Percentiles rank a stretch among this genome's conserved stretches.
These are phyloP conservation scores for Vigna reflexopilosa DNA, from an alignment of 306 rosid genomes.

Conservation along the genomic window DNA sequence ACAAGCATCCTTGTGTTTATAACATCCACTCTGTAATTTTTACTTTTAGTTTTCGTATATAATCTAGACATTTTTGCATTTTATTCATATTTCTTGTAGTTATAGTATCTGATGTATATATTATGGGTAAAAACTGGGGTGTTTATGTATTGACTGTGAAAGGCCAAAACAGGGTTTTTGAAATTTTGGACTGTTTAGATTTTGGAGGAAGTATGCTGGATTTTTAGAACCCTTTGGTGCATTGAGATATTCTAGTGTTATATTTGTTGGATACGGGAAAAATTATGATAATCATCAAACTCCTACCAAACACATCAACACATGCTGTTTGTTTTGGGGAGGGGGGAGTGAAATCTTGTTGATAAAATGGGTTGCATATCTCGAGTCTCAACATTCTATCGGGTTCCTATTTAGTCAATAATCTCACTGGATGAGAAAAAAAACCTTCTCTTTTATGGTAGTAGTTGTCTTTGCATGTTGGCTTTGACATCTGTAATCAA, in stretches of 20 bases:
- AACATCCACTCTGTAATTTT: slow-evolving; percentile 27
- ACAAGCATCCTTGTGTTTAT: slow-evolving; percentile 29
- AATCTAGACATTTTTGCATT: slow-evolving; percentile 1
- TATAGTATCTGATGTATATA: slow-evolving; percentile 17
- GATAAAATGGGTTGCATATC: neutral
- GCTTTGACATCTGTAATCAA: slow-evolving; percentile 45
- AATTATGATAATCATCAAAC: neutral
- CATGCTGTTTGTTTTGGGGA: neutral
- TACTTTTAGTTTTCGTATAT: slow-evolving; percentile 2
- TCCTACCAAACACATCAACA: neutral
- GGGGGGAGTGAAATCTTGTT: neutral
- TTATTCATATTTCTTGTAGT: slow-evolving; percentile 11
- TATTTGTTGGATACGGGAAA: neutral
- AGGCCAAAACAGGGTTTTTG: neutral
- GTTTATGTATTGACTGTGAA: slow-evolving; percentile 2
- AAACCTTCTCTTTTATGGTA: slow-evolving; percentile 19
- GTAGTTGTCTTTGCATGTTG: slow-evolving; percentile 37
- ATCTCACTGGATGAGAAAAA: slow-evolving; percentile 23
- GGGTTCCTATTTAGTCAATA: slow-evolving; percentile 1
- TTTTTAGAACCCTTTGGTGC: slow-evolving; percentile 4
- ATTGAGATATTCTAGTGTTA: slow-evolving; percentile 15
- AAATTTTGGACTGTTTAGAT: slow-evolving; percentile 1
- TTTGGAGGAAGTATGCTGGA: slow-evolving; percentile 7
- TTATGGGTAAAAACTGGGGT: neutral
- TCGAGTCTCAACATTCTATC: slow-evolving; percentile 6